Evolutionary conservation across 495 filamentous ascomycete genomes (phyloP), one percentile per base, ranked within the genome.

Genomic region (Hypoxylon trugodes): DNA sequence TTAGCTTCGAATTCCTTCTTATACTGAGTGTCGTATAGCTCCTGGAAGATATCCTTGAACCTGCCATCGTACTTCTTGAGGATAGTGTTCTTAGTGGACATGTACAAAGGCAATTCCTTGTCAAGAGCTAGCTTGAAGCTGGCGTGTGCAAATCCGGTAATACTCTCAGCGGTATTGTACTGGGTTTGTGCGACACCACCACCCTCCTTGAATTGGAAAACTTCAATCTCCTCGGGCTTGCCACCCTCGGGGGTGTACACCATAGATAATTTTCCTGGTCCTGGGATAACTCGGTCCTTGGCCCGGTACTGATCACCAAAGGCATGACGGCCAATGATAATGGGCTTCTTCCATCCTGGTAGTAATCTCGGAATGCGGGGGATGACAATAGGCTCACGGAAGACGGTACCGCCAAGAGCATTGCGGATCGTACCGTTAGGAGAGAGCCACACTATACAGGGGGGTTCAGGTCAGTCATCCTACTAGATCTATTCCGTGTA

Each of bases 61-160:
- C 89, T 84, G 25, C 95, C 95, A 72, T 98, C 95, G 79, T 98
- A 98, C 75, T 91, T 91, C 88, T 98, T 98, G 66, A 98, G 79
- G 71, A 98, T 98, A 59, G 95, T 98, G 81, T 98, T 97, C 88
- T 98, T 98, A 75, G 95, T 98, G 85, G 90, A 95, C 93, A 98
- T 92, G 79, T 98, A 98, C 68, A 98, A 80, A 13, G 95, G 95
- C 37, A 97, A 78, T 56, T 79, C 80, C 85, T 96, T 96, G 74
- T 85, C 81, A 25, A 98, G 77, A 15, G 95, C 95, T 61, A 96
- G 84, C 85, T 97, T 96, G 87, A 98, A 98, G 66, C 86, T 90
- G 47, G 95, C 90, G 70, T 97, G 95, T 51, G 95, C 95, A 72
- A 98, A 98, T 42, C 95, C 95, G 19, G 79, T 75, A 74, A 98